Conservation (phyloP, 371 early-diverging fungal species). For the Zopfochytrium polystomum region DNA sequence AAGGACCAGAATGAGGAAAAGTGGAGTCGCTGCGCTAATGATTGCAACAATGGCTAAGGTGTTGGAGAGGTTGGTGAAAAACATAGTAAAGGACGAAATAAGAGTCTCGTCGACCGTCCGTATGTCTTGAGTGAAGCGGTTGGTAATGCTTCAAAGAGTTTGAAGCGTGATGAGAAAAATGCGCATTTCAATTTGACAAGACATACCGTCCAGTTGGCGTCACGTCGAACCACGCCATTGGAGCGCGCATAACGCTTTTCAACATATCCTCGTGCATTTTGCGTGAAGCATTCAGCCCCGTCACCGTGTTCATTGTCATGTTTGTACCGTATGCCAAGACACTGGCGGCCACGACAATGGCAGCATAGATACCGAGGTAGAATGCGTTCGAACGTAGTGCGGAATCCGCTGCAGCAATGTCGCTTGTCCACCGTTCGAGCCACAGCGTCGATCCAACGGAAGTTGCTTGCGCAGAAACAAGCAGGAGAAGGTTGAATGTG, state of each 20-base stretch:
- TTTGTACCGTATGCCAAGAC: conserved; percentile 37
- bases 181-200: conserved; percentile 23
- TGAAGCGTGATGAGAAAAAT: conserved; percentile 37
- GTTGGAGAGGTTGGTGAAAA: conserved; percentile 41
- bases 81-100: conserved; percentile 40
- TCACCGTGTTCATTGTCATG: conserved; percentile 9
- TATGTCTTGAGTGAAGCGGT: conserved; percentile 18
- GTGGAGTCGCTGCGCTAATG: conserved; percentile 25
- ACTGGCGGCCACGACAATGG: conserved; percentile 40
- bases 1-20: conserved; percentile 27
- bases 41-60: conserved; percentile 31
- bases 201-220: conserved; percentile 73
- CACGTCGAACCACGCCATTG: conserved; percentile 88
- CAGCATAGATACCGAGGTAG: conserved; percentile 56
- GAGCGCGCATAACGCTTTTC: conserved; percentile 56
- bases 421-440: conserved; percentile 14
- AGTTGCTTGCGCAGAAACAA: conserved; percentile 9
- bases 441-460: conserved; percentile 12
- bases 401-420: background rate
- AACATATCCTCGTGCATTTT: conserved; percentile 50
- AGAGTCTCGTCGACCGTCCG: conserved; percentile 47
- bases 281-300: conserved; percentile 19
- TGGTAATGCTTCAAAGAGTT: conserved; percentile 21
- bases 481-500: background rate
- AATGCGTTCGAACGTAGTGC: conserved; percentile 16